phyloP scores from a whole-genome alignment of 371 early-diverging fungal species.

The Mucor sp. region DNA sequence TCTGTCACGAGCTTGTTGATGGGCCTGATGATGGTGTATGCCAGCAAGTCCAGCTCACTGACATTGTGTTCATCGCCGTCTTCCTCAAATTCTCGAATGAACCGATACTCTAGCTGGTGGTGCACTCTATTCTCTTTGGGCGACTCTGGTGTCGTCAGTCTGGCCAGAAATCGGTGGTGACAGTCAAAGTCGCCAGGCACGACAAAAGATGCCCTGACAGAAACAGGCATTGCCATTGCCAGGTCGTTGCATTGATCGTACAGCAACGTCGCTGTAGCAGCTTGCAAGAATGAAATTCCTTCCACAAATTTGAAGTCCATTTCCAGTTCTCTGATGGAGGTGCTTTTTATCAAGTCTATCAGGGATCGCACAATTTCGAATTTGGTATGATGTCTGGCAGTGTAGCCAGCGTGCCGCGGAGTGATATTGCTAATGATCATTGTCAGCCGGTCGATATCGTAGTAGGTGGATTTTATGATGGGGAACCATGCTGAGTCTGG shows the following conservation, averaged over 20 bases:
- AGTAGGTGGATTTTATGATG: neutral
- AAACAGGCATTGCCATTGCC: neutral
- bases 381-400: neutral
- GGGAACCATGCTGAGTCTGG: neutral
- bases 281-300: neutral
- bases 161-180: neutral
- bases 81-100: neutral
- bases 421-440: neutral
- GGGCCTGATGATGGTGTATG: neutral
- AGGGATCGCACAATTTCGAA: neutral
- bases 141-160: neutral
- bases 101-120: neutral
- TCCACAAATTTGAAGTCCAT: neutral
- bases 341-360: neutral
- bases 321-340: neutral
- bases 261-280: neutral
- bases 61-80: neutral
- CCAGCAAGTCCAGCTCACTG: neutral
- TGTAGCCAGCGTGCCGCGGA: neutral
- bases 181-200: neutral
- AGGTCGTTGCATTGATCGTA: neutral
- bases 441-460: neutral
- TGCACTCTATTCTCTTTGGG: neutral
- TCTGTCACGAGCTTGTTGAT: neutral
- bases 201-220: neutral